phyloP scores from a whole-genome alignment of 768 basidiomycete genomes.

The Termitomyces sp. region DNA sequence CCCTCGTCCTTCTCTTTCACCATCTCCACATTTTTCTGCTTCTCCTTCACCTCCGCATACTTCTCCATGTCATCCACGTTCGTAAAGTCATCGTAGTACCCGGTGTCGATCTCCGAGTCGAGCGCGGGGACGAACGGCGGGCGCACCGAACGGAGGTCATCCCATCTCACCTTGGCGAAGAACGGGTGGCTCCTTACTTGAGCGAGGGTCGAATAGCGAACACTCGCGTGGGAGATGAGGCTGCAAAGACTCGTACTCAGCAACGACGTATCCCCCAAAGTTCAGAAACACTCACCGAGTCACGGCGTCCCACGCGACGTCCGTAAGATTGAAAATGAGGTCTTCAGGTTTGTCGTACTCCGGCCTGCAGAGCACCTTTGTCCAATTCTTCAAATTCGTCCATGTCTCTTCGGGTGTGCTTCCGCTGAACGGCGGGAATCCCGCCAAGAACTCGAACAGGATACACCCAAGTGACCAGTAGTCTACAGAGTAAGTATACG shows the following conservation, averaged over 20 bases:
- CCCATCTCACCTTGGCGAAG: constrained; percentile 76
- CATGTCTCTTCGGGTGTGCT: constrained; percentile 96
- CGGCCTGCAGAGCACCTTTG: constrained; percentile 84
- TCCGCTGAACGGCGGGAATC: constrained; percentile 98
- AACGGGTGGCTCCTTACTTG: constrained; percentile 81
- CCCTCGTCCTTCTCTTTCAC: constrained; percentile 86
- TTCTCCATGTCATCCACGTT: constrained; percentile 95
- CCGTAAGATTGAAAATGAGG: constrained; percentile 91
- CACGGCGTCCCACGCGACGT: constrained; percentile 92
- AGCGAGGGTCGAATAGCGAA: constrained; percentile 70
- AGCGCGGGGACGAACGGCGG: constrained; percentile 95
- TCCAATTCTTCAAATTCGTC: constrained; percentile 99
- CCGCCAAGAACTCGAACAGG: constrained; percentile 93
- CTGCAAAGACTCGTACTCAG: constrained; percentile 30
- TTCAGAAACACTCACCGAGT: constrained; percentile 52
- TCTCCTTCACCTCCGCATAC: constrained; percentile 97
- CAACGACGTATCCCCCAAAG: background rate
- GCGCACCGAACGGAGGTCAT: constrained; percentile 65
- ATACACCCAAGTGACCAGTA: constrained; percentile 99
- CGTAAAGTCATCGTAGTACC: constrained; percentile 92
- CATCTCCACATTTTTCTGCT: constrained; percentile 89
- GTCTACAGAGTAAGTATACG: constrained; percentile 95
- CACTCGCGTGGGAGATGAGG: constrained; percentile 83
- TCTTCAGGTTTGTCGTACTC: constrained; percentile 97
- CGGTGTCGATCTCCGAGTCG: constrained; percentile 92